These are phyloP conservation scores for Berkeleyomyces basicola DNA, from an alignment of 2,329 filamentous ascomycete genomes.

Conservation along the genomic window DNA sequence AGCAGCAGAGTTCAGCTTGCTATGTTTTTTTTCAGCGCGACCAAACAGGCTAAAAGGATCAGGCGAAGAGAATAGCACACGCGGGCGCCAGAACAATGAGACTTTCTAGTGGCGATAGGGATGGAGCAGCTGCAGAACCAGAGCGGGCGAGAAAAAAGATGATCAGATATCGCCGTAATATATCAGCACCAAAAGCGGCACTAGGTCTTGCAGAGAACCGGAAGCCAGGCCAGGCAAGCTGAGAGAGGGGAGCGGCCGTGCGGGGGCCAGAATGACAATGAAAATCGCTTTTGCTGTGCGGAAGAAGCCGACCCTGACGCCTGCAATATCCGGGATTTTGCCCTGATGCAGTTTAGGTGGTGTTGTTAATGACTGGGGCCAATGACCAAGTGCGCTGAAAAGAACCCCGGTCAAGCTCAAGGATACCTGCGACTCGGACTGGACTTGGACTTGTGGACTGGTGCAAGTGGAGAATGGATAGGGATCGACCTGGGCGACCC, in stretches of 20 bases:
- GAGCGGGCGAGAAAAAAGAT: not conserved
- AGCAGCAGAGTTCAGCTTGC: not conserved
- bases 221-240: not conserved
- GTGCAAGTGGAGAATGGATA: not conserved
- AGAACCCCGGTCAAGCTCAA: conserved; percentile 9
- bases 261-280: too few species aligned
- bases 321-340: conserved; percentile 1
- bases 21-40: not conserved
- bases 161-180: not conserved
- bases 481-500: not conserved
- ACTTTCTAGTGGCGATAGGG: not conserved
- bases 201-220: not conserved
- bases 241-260: not conserved
- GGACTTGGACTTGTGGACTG: not conserved
- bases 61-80: not conserved
- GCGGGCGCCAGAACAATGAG: not conserved
- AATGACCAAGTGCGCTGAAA: conserved; percentile 7
- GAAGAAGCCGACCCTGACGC: not conserved
- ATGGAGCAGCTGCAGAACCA: not conserved
- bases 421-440: not conserved
- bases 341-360: conserved; percentile 1
- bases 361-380: not conserved
- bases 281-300: not conserved
- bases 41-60: not conserved
- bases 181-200: not conserved